Evolutionary conservation across 192 early-diverging fungal genomes (phyloP).

Genomic region (Coemansia aciculifera): DNA sequence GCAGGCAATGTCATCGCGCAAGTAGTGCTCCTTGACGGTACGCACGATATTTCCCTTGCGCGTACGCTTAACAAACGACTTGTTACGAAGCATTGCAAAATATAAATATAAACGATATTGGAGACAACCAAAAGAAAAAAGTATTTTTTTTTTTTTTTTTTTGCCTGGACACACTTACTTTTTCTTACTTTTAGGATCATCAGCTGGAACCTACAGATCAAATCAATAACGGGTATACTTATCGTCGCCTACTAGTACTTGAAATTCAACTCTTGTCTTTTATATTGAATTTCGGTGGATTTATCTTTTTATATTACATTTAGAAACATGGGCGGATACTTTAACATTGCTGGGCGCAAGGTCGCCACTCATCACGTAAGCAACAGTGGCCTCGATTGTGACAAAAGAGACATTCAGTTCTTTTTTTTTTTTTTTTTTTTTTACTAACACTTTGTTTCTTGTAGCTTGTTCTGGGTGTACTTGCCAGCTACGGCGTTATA

Average conservation of each 20-base stretch:
- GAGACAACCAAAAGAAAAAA: too few relatives aligned
- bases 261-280: background rate
- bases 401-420: background rate
- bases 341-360: slow-evolving; percentile 55
- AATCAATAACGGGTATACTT: background rate
- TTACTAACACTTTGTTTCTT: background rate
- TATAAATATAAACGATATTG: background rate
- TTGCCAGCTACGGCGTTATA: slow-evolving; percentile 42
- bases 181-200: background rate
- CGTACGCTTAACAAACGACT: slow-evolving; percentile 88
- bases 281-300: background rate
- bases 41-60: slow-evolving; percentile 89
- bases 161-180: background rate
- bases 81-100: slow-evolving; percentile 66
- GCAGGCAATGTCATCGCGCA: slow-evolving; percentile 94
- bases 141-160: background rate
- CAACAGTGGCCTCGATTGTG: background rate
- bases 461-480: slow-evolving; percentile 55
- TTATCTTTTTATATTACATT: background rate
- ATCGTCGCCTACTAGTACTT: background rate
- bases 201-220: background rate
- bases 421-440: too few relatives aligned
- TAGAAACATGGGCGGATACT: slow-evolving; percentile 45
- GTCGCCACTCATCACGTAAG: slow-evolving; percentile 54
- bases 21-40: slow-evolving; percentile 95